Base-by-base conservation (phyloP, 2,329 filamentous ascomycete genomes). In the Huntiella abstrusa region DNA sequence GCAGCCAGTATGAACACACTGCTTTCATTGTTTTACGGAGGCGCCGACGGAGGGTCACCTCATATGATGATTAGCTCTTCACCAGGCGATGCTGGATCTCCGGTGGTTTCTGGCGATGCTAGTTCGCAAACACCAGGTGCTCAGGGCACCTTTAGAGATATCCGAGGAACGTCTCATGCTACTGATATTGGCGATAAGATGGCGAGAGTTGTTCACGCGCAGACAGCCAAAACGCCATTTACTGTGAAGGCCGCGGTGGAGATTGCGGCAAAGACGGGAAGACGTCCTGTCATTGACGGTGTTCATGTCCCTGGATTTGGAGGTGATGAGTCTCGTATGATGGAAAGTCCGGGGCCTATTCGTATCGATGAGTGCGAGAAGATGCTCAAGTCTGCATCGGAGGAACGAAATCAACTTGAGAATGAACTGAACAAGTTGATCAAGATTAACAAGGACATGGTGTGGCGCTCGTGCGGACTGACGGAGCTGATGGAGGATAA, bases 301-400 rank as follows among this genome's bases (percentile, higher is more conserved):
- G 22, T 28, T 28, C 8, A 28, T 28, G 22, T 28, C 8, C 22
- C 35, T 19, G 44, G 44, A 7, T 13, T 46, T 32, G 34, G 32
- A 34, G 32, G 22, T 6, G 44, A 46, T 28, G 41, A 43, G 35
- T 17, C 43, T 46, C 11, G 34, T 38, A 37, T 43, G 57, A 58
- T 33, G 67, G 42, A 49, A 33, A 49, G 47, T 64, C 49, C 73
- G 51, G 68, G 69, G 4, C 60, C 75, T 5, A 71, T 80, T 66
- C 73, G 64, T 41, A 65, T 79, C 2, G 70, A 77, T 51, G 78
- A 81, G 49, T 70, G 75, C 2, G 77, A 82, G 60, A 62, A 61
- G 47, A 70, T 70, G 40, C 62, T 73, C 38, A 54, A 57, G 16
- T 58, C 66, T 34, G 68, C 71, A 22, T 65, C 68, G 43, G 73